Percentiles rank a stretch among this genome's conserved stretches.
Evolutionary conservation across 2,329 filamentous ascomycete species (phyloP).

Genomic region (Furcasterigmium sp.): DNA sequence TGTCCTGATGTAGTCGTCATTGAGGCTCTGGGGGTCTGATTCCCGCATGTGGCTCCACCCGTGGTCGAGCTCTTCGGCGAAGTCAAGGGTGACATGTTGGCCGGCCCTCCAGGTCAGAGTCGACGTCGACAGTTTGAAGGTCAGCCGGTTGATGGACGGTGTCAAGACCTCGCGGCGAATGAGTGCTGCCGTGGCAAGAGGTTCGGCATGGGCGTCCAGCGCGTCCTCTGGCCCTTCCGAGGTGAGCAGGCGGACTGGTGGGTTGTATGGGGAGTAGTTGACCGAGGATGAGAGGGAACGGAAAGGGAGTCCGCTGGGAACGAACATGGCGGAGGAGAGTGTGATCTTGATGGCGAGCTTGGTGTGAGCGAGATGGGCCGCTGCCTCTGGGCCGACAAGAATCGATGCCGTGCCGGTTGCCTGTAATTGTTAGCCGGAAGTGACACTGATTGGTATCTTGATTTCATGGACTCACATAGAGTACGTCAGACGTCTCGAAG

Average conservation of each 20-base stretch:
- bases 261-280: slow-evolving; percentile 74
- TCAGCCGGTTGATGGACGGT: slow-evolving; percentile 62
- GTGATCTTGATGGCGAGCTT: slow-evolving; percentile 69
- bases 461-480: slow-evolving; percentile 44
- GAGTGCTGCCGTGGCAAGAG: slow-evolving; percentile 31
- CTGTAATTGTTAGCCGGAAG: slow-evolving; percentile 5
- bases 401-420: slow-evolving; percentile 64
- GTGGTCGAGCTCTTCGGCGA: slow-evolving; percentile 60
- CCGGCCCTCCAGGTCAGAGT: slow-evolving; percentile 55
- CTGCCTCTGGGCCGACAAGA: slow-evolving; percentile 59
- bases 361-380: slow-evolving; percentile 57
- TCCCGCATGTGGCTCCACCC: slow-evolving; percentile 84
- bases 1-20: slow-evolving; percentile 79
- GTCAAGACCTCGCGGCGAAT: slow-evolving; percentile 55
- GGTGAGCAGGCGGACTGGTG: slow-evolving; percentile 59
- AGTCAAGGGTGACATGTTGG: slow-evolving; percentile 74
- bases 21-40: slow-evolving; percentile 71
- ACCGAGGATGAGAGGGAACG: slow-evolving; percentile 43
- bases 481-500: slow-evolving; percentile 64
- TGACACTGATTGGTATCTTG: background rate
- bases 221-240: slow-evolving; percentile 41
- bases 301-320: slow-evolving; percentile 63
- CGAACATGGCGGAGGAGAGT: slow-evolving; percentile 55
- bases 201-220: background rate
- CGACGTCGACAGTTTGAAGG: slow-evolving; percentile 30